Evolutionary conservation across 495 filamentous ascomycete genomes (phyloP).

Genomic region (Emericellopsis terricola): DNA sequence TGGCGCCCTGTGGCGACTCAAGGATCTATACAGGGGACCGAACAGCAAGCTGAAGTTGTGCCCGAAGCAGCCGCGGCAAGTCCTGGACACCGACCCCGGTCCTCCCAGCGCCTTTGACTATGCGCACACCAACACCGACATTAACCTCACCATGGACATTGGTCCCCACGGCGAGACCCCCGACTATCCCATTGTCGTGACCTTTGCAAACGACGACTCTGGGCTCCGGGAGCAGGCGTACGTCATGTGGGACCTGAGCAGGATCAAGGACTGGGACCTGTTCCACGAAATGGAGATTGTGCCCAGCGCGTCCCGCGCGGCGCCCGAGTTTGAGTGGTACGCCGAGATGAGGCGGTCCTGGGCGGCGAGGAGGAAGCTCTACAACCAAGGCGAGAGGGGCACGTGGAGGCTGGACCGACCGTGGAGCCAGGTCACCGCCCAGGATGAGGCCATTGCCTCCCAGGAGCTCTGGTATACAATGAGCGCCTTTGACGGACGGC

Average conservation of each 20-base stretch:
- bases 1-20: no score
- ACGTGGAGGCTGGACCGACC: no score
- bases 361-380: no score
- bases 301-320: neutral
- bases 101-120: neutral
- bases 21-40: no score
- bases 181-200: neutral
- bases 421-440: no score
- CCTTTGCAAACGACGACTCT: neutral
- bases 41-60: no score
- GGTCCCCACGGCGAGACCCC: neutral
- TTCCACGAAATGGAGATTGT: neutral
- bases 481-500: no score
- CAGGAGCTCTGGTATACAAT: no score
- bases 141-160: neutral
- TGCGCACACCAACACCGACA: neutral
- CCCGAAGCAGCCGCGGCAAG: neutral
- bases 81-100: neutral
- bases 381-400: no score
- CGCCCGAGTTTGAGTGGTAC: no score
- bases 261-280: neutral
- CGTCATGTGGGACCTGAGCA: neutral
- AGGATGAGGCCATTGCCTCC: no score
- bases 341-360: no score
- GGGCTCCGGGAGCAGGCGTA: neutral